Evolutionary conservation across 495 filamentous ascomycete species (phyloP).

Genomic region (Eremomyces bilateralis): DNA sequence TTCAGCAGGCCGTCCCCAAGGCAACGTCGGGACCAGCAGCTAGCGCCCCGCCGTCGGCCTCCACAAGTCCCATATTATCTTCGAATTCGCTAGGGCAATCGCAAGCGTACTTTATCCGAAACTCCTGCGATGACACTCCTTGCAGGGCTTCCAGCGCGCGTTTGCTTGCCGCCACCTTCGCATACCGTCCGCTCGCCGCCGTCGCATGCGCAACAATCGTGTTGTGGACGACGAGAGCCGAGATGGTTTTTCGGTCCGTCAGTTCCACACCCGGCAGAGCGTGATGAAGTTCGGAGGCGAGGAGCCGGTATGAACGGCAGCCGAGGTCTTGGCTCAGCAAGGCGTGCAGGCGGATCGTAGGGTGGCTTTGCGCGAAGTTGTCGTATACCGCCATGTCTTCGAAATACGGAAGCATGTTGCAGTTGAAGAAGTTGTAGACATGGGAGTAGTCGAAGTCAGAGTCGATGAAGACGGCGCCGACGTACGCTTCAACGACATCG

Average conservation of each 20-base stretch:
- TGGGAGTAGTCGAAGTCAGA: conserved; percentile 55
- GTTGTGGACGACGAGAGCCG: conserved; percentile 59
- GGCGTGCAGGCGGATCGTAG: conserved; percentile 36
- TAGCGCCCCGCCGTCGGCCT: no score
- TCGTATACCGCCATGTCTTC: conserved; percentile 79
- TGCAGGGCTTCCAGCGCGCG: conserved; percentile 37
- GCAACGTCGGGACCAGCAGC: no score
- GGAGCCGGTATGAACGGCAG: conserved; percentile 33
- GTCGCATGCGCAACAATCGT: conserved; percentile 37
- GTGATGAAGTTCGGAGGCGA: conserved; percentile 28
- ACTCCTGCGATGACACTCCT: conserved; percentile 34
- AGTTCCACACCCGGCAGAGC: conserved; percentile 23
- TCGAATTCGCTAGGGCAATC: conserved; percentile 28
- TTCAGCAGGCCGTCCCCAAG: no score
- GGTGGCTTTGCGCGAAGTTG: conserved; percentile 73
- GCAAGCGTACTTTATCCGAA: conserved; percentile 37
- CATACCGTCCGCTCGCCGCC: conserved; percentile 41
- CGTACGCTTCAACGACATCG: conserved; percentile 74
- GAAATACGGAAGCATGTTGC: conserved; percentile 55
- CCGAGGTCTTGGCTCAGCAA: conserved; percentile 27
- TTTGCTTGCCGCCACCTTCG: conserved; percentile 51
- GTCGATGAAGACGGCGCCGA: conserved; percentile 85
- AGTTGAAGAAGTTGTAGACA: conserved; percentile 57
- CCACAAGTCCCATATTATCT: no score
- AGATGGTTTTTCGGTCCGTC: conserved; percentile 30